Percentiles rank a stretch among this genome's conserved stretches.
Conservation (phyloP, 345 rosid species). For the Excoecaria cochinchinensis region DNA sequence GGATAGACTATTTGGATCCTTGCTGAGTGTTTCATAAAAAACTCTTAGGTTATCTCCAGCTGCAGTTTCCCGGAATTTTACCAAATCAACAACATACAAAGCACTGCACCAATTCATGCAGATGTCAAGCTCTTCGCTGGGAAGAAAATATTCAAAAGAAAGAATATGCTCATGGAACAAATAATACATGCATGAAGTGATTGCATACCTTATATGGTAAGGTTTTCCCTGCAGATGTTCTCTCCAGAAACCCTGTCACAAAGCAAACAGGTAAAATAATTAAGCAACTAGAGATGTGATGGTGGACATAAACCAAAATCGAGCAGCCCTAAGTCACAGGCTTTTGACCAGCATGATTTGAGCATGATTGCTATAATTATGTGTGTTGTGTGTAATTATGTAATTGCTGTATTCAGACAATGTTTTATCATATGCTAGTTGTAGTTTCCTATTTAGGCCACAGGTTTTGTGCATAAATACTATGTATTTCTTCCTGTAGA, state of each 20-base stretch:
- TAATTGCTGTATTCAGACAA: no score
- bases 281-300: constrained; percentile 6
- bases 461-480: no score
- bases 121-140: constrained; percentile 24
- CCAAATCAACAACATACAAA: constrained; percentile 90
- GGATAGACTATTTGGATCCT: constrained; percentile 96
- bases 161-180: neutral
- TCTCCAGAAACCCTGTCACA: constrained; percentile 91
- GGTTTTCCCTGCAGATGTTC: constrained; percentile 91
- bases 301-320: neutral
- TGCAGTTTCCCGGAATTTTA: constrained; percentile 88
- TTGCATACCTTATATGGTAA: constrained; percentile 87
- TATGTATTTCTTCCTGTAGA: no score
- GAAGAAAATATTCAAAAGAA: neutral
- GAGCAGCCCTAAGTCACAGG: neutral
- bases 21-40: constrained; percentile 96
- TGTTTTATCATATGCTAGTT: no score
- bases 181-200: neutral
- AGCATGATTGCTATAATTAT: no score
- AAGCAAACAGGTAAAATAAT: constrained; percentile 13
- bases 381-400: no score
- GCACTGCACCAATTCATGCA: constrained; percentile 57
- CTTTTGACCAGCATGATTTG: no score
- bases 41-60: constrained; percentile 98
- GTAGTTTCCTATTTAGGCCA: no score